Evolutionary conservation across 306 rosid genomes (phyloP), one percentile per base, ranked within the genome.

Genomic region (Albizia julibrissin): DNA sequence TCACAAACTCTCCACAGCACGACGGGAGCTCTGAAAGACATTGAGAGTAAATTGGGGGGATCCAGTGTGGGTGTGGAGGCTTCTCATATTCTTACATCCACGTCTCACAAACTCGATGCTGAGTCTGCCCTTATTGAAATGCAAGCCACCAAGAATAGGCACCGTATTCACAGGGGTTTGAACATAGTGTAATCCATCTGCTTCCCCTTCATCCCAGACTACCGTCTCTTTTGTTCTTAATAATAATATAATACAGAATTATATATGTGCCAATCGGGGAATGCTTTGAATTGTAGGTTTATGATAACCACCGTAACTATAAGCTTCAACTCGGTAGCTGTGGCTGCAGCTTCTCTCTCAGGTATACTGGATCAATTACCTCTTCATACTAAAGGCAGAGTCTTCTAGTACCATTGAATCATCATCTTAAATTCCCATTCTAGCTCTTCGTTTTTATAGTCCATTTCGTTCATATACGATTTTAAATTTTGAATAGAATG

Each of bases 1-100:
- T 83, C 97, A 69, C 75, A 83, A 59, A 89, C 89, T 27, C 83
- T 94, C 39, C 73, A 78, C 80, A 88, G 84, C 81, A 89, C 93
- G 78, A 89, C 94, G 56, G 85, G 74, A 72, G 91, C 87, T 66
- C 72, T 92, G 79, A 82, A 79, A 69, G 86, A 77, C 14, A 61
- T 91, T 56, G 43, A 76, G 46, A 26, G 37, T 59, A 81, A 78
- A 59, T 66, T 87, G 12, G 78, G 52, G 77, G 87, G 72, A 82
- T 81, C 87, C n/a, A 78, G 65, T 56, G 79, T 11, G 56, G 84
- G 21, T 59, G 47, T 3, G 27, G 72, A 72, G 14, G 79, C 77
- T 81, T 81, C 87, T 44, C 18, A 8, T 61, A 43, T 85, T 50
- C 87, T 93, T 19, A 43, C 76, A 85, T 85, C 90, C 13, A 88